Conservation (phyloP, 768 basidiomycete genomes). For the Dacryopinax primogenitus region DNA sequence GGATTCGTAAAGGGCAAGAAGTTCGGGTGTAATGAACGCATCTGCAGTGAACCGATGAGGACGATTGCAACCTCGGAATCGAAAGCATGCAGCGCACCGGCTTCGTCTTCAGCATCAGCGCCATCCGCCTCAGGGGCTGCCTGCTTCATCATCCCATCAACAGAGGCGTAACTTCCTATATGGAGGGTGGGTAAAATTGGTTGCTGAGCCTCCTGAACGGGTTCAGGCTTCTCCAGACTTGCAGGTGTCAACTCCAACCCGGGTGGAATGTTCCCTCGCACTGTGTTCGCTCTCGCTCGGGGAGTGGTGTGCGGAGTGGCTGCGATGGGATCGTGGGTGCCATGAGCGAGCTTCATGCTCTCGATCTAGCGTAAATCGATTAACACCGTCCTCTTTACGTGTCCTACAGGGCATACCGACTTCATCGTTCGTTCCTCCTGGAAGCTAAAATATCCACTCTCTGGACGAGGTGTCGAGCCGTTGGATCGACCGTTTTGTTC, state of each 20-base stretch:
- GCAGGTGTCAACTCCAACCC: background rate
- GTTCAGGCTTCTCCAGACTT: background rate
- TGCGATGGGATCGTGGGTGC: background rate
- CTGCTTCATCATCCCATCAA: background rate
- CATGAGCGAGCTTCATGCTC: conserved; percentile 9
- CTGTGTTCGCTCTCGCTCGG: conserved; percentile 4
- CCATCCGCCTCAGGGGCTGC: background rate
- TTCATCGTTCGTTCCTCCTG: background rate
- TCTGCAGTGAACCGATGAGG: background rate
- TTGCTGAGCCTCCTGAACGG: background rate
- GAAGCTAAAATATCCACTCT: background rate
- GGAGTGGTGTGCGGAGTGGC: conserved; percentile 1
- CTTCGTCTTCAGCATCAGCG: background rate
- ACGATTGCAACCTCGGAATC: background rate
- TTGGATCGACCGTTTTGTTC: background rate
- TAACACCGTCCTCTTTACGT: background rate
- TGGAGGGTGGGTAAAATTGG: background rate
- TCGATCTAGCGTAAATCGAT: background rate
- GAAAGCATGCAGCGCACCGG: background rate
- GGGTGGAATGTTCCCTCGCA: background rate
- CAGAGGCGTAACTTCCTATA: background rate
- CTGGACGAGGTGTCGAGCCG: background rate
- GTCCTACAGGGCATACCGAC: background rate
- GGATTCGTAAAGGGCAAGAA: conserved; percentile 43
- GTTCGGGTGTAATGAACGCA: conserved; percentile 22